Base-by-base conservation (phyloP, 2,329 filamentous ascomycete genomes). In the Chalaropsis thielavioides region DNA sequence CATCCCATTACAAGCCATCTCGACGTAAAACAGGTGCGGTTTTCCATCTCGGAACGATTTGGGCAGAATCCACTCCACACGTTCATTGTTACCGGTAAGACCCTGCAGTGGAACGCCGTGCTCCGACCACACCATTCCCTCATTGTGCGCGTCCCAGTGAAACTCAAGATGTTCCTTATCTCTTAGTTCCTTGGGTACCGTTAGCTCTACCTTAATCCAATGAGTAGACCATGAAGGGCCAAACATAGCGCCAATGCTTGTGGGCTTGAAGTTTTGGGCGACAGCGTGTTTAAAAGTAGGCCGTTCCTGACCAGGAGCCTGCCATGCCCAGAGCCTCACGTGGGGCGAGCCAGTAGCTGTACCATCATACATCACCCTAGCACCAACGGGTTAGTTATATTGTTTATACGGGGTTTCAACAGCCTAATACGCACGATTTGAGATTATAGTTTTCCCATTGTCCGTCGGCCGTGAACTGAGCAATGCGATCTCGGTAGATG, bases 1-100 rank as follows among this genome's bases (percentile, higher is more conserved):
- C 92, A 97, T 97, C 74, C 87, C 86, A 74, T 99, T 99, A 77
- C 94, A 97, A 22, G 94, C 94, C 89, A 97, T 96, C 77, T 99
- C 94, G 69, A 99, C 87, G 74, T 96, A 99, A 71, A 99, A 89
- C 19, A 81, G 84, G 74, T 97, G 92, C 71, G 91, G 83, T 73
- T 92, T 85, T 63, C 90, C 92, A 73, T 96, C 89, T 68, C 89
- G 83, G 76, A 89, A 96, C 17, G 79, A 79, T 62, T 89, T 79
- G 8, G 94, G 92, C 56, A 99, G 80, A 67, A 96, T 84, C 92
- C 92, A 99, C 75, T 97, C 91, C 17, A 86, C 82, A 64, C 94
- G 83, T 72, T 99, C 94, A 49, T 89, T 90, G 64, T 88, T 87
- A 19, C 94, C 94, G 0, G 92, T 96, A 70, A 99, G 77, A 15